Base-by-base conservation (phyloP, 164 flowering plant species). In the Vitis rupestris region DNA sequence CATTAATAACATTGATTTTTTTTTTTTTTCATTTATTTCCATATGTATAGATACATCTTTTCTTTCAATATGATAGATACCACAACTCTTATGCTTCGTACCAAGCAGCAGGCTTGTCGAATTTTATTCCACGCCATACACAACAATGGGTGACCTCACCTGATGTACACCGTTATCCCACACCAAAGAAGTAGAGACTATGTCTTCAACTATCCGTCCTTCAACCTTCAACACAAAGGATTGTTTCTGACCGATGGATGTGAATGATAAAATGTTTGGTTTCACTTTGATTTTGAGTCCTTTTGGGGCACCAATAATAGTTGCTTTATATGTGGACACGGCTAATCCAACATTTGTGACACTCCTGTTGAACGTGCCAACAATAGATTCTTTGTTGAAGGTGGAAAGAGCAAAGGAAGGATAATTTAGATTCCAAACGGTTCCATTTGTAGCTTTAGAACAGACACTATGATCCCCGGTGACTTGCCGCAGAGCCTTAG, bases 101-200 rank as follows among this genome's bases (percentile, higher is more conserved):
- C 44, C 4, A 31, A 31, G 44, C 8, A 4, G 6, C 7, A 31
- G 4, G 44, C 44, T 31, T 31, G 6, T 4, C 44, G 7, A 31
- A 31, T 31, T 31, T 31, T 31, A 31, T 31, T 31, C 44, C 7
- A 4, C 44, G 44, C 4, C 44, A 31, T 4, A 58, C 11, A 50
- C 74, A 8, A 70, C 70, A 65, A 70, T 70, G 19, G 70, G 70
- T 23, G 74, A 70, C 51, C 78, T 75, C 29, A 70, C 74, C 14
- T 61, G 63, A 56, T 61, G 59, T 10, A 15, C 19, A 2, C 77
- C 77, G 59, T 74, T 70, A 66, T 51, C 52, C 77, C 77, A 70
- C 17, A 66, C 51, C 27, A 72, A 15, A 52, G 76, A 68, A 48
- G 51, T 57, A 16, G 68, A 68, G 31, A 58, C 17, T 1, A 69